Conservation (phyloP, 495 filamentous ascomycete genomes). For the Aspergillus sparsus region DNA sequence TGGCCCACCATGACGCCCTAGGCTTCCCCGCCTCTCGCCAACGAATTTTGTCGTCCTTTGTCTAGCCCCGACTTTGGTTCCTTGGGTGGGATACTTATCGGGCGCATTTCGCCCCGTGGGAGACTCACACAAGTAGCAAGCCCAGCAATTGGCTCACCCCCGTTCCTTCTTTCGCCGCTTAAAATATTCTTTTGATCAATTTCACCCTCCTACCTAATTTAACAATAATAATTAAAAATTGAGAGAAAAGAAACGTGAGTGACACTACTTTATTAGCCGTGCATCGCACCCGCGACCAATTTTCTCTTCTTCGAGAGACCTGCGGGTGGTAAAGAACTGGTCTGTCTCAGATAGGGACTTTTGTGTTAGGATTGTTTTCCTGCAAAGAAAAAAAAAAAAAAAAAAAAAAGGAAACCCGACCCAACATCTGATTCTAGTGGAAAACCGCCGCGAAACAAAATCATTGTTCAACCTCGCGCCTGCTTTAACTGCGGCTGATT, state of each 20-base stretch:
- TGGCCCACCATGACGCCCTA: slow-evolving; percentile 35
- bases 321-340: slow-evolving; percentile 24
- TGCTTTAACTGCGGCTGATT: slow-evolving; percentile 15
- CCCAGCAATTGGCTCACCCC: slow-evolving; percentile 17
- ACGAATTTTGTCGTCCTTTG: slow-evolving; percentile 16
- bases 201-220: not conserved
- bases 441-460: slow-evolving; percentile 39
- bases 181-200: slow-evolving; percentile 3
- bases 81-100: slow-evolving; percentile 18
- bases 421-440: slow-evolving; percentile 22
- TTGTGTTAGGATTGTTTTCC: slow-evolving; percentile 27
- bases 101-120: slow-evolving; percentile 25
- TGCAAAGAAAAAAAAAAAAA: slow-evolving; percentile 10
- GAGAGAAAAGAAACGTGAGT: slow-evolving; percentile 16
- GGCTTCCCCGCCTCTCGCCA: slow-evolving; percentile 18
- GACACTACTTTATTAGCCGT: slow-evolving; percentile 4
- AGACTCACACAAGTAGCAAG: slow-evolving; percentile 17
- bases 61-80: slow-evolving; percentile 25
- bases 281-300: slow-evolving; percentile 15
- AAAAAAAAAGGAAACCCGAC: slow-evolving; percentile 21
- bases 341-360: slow-evolving; percentile 29
- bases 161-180: slow-evolving; percentile 12
- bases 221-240: not conserved
- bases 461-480: slow-evolving; percentile 36
- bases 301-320: slow-evolving; percentile 11